phyloP scores from a whole-genome alignment of 176 grass and related monocot genomes.

The Raddia distichophylla region DNA sequence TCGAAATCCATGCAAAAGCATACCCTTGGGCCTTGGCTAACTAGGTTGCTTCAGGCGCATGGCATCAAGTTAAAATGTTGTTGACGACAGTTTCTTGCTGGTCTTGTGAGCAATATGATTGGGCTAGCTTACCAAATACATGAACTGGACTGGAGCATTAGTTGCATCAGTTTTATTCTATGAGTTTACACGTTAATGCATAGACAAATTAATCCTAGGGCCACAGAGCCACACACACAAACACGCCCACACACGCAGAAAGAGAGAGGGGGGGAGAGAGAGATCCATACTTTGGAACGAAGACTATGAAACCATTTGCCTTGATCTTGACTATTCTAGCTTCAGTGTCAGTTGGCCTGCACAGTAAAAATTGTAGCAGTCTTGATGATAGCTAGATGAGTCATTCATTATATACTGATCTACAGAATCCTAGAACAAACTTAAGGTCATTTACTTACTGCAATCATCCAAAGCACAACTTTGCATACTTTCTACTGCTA shows the following conservation, averaged over 20 bases:
- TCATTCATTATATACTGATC: slow-evolving; percentile 26
- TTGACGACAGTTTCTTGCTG: background rate
- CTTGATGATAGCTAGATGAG: background rate
- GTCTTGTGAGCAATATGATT: background rate
- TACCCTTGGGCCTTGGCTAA: background rate
- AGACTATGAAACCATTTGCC: slow-evolving; percentile 97
- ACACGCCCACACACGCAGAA: background rate
- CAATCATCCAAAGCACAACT: background rate
- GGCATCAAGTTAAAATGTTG: background rate
- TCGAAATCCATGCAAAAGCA: background rate
- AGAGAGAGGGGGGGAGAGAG: background rate
- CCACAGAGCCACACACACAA: background rate
- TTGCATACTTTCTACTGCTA: slow-evolving; percentile 20
- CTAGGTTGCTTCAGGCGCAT: background rate
- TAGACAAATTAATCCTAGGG: background rate
- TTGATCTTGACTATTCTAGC: slow-evolving; percentile 98
- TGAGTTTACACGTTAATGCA: background rate
- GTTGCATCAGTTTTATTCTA: background rate
- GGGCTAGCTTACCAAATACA: background rate
- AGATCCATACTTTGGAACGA: slow-evolving; percentile 85
- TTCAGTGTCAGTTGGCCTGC: slow-evolving; percentile 89
- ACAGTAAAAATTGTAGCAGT: slow-evolving; percentile 22
- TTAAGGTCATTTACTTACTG: slow-evolving; percentile 31
- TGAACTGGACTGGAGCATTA: background rate
- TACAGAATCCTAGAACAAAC: slow-evolving; percentile 17